Evolutionary conservation across 331 rosid genomes (phyloP).

Genomic region (Rosa hybrid): DNA sequence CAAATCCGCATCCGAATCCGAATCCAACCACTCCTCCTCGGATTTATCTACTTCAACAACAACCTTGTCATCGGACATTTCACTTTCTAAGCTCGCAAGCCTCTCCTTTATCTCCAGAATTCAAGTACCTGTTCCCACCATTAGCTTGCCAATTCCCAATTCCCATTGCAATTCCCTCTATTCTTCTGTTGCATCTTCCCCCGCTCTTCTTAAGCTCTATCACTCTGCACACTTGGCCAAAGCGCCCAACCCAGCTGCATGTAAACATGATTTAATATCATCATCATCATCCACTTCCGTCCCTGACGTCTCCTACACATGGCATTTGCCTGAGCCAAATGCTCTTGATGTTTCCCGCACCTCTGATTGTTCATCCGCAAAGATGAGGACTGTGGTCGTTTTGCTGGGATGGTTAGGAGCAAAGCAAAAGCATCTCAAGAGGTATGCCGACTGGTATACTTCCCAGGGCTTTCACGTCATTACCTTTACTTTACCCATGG

Average conservation of each 20-base stretch:
- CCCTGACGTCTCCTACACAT: conserved; percentile 70
- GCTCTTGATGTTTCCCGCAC: conserved; percentile 41
- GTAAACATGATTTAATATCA: conserved; percentile 3
- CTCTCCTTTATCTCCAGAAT: conserved; percentile 54
- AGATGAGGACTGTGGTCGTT: conserved; percentile 87
- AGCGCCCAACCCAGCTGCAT: conserved; percentile 35
- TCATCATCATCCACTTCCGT: conserved; percentile 25
- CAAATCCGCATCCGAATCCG: conserved; percentile 21
- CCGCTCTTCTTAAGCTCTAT: conserved; percentile 46
- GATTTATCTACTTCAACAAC: conserved; percentile 29
- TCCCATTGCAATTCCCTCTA: conserved; percentile 23
- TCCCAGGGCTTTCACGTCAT: conserved; percentile 90
- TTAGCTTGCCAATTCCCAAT: conserved; percentile 46
- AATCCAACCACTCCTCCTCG: conserved; percentile 39
- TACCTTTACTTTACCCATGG: conserved; percentile 85
- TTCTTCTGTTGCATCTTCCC: conserved; percentile 53
- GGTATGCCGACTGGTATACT: conserved; percentile 93
- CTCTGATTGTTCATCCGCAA: conserved; percentile 46
- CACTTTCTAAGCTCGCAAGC: conserved; percentile 60
- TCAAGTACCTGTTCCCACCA: conserved; percentile 59
- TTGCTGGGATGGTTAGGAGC: conserved; percentile 98
- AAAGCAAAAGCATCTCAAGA: conserved; percentile 83
- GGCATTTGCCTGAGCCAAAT: conserved; percentile 87
- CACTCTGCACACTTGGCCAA: conserved; percentile 61
- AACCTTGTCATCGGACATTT: conserved; percentile 39